Evolutionary conservation across 164 flowering plant species (phyloP), one percentile per base, ranked within the genome.

Genomic region (Vitis cinerea): DNA sequence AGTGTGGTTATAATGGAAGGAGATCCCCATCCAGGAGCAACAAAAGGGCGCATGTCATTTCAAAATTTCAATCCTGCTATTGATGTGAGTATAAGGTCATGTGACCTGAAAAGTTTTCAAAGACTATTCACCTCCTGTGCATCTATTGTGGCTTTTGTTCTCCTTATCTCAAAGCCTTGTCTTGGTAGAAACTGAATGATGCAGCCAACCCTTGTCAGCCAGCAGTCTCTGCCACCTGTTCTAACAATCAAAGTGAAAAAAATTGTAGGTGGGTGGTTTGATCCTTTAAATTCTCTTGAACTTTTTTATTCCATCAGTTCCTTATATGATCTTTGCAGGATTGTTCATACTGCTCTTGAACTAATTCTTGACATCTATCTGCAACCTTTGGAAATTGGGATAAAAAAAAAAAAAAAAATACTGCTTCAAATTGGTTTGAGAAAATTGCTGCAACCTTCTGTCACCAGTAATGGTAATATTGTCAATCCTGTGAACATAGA

Each of bases 1-100:
- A 95, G 98, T 74, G 77, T 86, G 76, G 93, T 95, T 44, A 82
- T 92, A 69, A 80, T 85, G 84, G 99, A 92, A 84, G 96, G 98
- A 60, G 88, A 91, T 80, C 96, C 97, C 37, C 90, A 83, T 65
- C 94, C 96, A 15, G 97, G 91, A 64, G 89, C 87, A 29, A 9
- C 74, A 50, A 83, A 80, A 80, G 98, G 98, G 49, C 87, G 97
- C 55, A 91, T 95, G 93, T 95, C 98, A 57, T 95, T 95, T 83
- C 88, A 76, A 68, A 87, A 86, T 79, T 94, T 88, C 78, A 95
- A 92, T 80, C 94, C 98, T 71, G 73, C 86, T 50, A 83, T 92
- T 12, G 97, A 94, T 86, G 98, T 92, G 88, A 92, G 98, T 89
- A 84, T 78, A 56, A 63, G 79, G 76, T 72, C 52, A 16, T 60